Base-by-base conservation (phyloP, 1,284 basidiomycete genomes). In the Moesziomyces parantarcticus region DNA sequence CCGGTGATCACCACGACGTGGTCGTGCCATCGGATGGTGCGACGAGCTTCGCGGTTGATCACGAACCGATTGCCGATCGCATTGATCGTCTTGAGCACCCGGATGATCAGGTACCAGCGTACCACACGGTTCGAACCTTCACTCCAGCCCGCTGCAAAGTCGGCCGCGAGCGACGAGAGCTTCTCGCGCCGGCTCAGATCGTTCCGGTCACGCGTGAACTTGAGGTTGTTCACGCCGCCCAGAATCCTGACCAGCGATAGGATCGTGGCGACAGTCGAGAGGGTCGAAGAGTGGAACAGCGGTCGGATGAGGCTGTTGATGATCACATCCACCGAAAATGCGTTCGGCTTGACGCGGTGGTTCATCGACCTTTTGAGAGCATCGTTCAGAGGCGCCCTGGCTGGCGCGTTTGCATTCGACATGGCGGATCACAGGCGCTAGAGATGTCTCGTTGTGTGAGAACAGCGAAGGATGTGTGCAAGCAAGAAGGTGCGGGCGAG, bases 1-100 rank as follows among this genome's bases (percentile, higher is more conserved):
- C 76, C 76, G 0, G 75, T 68, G 60, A 78, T 72, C 36, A 78
- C 75, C 0, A 78, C 71, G 7, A 78, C 54, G 34, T 78, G 76
- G 36, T 77, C 64, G 34, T 29, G 26, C 74, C 74, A 78, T 21
- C 61, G 32, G 13, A 77, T 75, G 20, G 36, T 34, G 9, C 75
- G 50, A 3, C 50, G 64, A 7, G 59, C 22, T 11, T 62, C 43
- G 8, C 68, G 59, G 32, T 78, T 52, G 22, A 77, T 58, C 34
- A 77, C 42, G 14, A 77, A 34, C 1, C 75, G 45, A 34, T 74
- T 64, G 2, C 74, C 75, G 14, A 75, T 49, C 20, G 65, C 59
- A 36, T 78, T 76, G 64, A 78, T 49, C 21, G 53, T 32, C 50
- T 76, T 70, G 43, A 72, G 41, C 44, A 65, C 16, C 22, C 66